A percentile compares a stretch with the other conserved stretches of the same genome.
Evolutionary conservation across 768 basidiomycete species (phyloP).

Genomic region (Lactarius hatsudake): DNA sequence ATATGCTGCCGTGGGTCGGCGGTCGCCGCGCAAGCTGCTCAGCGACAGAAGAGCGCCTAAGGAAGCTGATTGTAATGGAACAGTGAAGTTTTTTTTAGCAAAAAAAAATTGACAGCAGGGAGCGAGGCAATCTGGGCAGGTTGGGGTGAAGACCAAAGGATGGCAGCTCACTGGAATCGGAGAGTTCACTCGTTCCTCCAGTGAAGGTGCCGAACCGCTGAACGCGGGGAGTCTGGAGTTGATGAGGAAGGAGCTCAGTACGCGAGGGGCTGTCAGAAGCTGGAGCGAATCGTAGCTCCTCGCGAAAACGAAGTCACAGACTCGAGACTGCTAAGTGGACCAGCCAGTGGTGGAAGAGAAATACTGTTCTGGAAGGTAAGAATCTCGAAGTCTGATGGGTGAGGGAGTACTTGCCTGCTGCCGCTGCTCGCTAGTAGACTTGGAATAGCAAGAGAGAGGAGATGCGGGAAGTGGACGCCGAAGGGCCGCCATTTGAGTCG

Average conservation of each 20-base stretch:
- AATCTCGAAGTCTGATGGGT: neutral
- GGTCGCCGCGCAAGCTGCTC: slow-evolving; percentile 4
- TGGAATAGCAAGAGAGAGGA: neutral
- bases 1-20: neutral
- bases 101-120: neutral
- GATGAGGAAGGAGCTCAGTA: slow-evolving; percentile 8
- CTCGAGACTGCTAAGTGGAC: neutral
- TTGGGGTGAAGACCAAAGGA: neutral
- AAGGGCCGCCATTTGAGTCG: slow-evolving; percentile 21
- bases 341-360: slow-evolving; percentile 1
- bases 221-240: slow-evolving; percentile 1
- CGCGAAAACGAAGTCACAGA: neutral
- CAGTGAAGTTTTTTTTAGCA: neutral
- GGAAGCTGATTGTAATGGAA: neutral
- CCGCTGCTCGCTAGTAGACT: slow-evolving; percentile 5
- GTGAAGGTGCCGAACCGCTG: neutral
- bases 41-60: neutral
- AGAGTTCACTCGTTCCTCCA: slow-evolving; percentile 12
- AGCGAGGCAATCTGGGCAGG: neutral
- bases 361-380: neutral
- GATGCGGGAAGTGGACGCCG: neutral
- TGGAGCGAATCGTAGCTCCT: neutral
- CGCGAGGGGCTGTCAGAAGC: neutral
- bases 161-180: neutral
- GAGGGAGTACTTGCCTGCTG: slow-evolving; percentile 11